phyloP scores from a whole-genome alignment of 2,329 filamentous ascomycete species.

The Didymella segeticola region DNA sequence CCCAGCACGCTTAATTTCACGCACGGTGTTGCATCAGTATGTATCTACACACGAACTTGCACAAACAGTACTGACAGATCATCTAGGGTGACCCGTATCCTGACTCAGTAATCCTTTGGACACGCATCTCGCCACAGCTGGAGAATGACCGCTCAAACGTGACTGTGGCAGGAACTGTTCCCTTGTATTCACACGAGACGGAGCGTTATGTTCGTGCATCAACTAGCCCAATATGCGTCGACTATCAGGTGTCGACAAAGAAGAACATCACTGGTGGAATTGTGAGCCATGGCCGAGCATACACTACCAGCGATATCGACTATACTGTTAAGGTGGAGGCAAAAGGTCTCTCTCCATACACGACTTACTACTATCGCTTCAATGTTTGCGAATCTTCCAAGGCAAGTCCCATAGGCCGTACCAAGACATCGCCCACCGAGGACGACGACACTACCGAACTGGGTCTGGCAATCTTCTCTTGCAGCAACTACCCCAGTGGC shows the following conservation, averaged over 20 bases:
- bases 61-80: background rate
- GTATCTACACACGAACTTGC: background rate
- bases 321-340: constrained; percentile 78
- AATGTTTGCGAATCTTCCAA: constrained; percentile 69
- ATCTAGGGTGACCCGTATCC: constrained; percentile 52
- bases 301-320: constrained; percentile 76
- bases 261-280: constrained; percentile 53
- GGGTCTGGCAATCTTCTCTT: constrained; percentile 73
- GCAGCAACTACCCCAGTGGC: constrained; percentile 61
- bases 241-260: constrained; percentile 66
- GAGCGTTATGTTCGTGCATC: constrained; percentile 61
- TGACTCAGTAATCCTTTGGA: constrained; percentile 46
- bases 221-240: constrained; percentile 69
- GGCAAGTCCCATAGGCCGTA: constrained; percentile 68
- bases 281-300: constrained; percentile 65
- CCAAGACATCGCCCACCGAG: constrained; percentile 70
- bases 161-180: constrained; percentile 64
- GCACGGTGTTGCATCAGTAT: constrained; percentile 55
- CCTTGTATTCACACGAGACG: constrained; percentile 61
- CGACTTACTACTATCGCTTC: constrained; percentile 74
- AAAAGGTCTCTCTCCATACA: constrained; percentile 66
- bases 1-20: constrained; percentile 39
- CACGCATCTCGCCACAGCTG: constrained; percentile 44
- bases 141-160: constrained; percentile 53
- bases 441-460: constrained; percentile 64